phyloP scores from a whole-genome alignment of 2,329 filamentous ascomycete genomes.

The Stagonosporopsis rhizophila region DNA sequence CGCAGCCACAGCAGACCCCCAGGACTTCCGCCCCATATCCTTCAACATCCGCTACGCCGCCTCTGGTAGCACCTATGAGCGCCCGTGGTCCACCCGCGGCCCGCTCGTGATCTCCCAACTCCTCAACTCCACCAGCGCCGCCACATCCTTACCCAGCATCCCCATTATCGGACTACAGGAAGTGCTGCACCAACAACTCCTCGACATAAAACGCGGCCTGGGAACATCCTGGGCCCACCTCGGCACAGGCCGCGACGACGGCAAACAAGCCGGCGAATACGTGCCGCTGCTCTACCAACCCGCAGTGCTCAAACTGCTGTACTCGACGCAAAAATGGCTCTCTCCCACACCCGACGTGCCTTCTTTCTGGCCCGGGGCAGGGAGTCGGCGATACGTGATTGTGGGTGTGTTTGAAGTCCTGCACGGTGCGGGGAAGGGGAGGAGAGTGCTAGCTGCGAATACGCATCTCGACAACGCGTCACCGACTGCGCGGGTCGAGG shows the following conservation, averaged over 20 bases:
- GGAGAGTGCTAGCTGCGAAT: conserved; percentile 65
- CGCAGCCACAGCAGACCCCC: neutral
- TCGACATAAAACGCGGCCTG: conserved; percentile 63
- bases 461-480: conserved; percentile 73
- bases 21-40: conserved; percentile 57
- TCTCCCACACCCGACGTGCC: conserved; percentile 73
- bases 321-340: conserved; percentile 74
- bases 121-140: conserved; percentile 62
- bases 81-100: conserved; percentile 64
- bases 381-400: conserved; percentile 66
- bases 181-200: conserved; percentile 66
- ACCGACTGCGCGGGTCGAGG: conserved; percentile 60
- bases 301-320: conserved; percentile 63
- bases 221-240: conserved; percentile 61
- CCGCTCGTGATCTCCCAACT: conserved; percentile 57
- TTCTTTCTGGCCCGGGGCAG: conserved; percentile 73
- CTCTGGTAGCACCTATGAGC: conserved; percentile 60
- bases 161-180: conserved; percentile 73
- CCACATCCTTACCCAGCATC: conserved; percentile 54
- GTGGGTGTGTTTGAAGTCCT: conserved; percentile 65
- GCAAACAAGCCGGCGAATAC: conserved; percentile 73
- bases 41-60: conserved; percentile 70
- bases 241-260: conserved; percentile 70
- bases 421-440: conserved; percentile 44
- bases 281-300: conserved; percentile 77